phyloP scores from a whole-genome alignment of 257 asterid genomes.

The Datura wrightii region DNA sequence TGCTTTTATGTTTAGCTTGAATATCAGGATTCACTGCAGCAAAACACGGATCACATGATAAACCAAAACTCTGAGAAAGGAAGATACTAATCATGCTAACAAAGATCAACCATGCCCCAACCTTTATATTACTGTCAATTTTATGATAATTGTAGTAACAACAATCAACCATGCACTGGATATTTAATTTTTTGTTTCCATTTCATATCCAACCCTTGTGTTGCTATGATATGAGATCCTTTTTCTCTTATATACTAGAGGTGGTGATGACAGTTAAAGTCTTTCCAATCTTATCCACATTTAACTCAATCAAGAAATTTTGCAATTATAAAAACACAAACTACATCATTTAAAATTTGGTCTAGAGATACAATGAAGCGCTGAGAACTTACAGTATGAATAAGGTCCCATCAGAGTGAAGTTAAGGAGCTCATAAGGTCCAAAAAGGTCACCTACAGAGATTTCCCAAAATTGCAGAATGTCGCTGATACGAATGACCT shows the following conservation, averaged over 20 bases:
- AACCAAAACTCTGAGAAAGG: not conserved
- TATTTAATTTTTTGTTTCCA: no score
- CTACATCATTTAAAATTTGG: not conserved
- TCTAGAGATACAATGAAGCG: not conserved
- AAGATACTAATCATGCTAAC: not conserved
- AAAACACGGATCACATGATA: conserved; percentile 12
- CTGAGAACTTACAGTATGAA: conserved; percentile 51
- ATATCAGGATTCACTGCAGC: conserved; percentile 45
- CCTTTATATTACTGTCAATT: no score
- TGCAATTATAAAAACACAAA: no score
- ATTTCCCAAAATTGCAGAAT: conserved; percentile 82
- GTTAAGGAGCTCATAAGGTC: conserved; percentile 88
- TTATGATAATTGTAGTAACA: not conserved
- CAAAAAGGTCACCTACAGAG: conserved; percentile 66
- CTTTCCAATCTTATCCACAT: not conserved
- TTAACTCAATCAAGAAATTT: not conserved
- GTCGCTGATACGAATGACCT: conserved; percentile 62
- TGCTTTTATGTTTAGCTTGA: conserved; percentile 37
- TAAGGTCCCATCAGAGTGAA: conserved; percentile 79
- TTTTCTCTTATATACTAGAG: no score
- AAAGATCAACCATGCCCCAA: conserved; percentile 1
- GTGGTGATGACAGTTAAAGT: no score
- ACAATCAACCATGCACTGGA: not conserved
- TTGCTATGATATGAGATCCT: no score
- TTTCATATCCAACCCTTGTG: no score